Percentiles rank a stretch among this genome's conserved stretches.
Conservation (phyloP, 306 rosid genomes). For the Luffa acutangula region DNA sequence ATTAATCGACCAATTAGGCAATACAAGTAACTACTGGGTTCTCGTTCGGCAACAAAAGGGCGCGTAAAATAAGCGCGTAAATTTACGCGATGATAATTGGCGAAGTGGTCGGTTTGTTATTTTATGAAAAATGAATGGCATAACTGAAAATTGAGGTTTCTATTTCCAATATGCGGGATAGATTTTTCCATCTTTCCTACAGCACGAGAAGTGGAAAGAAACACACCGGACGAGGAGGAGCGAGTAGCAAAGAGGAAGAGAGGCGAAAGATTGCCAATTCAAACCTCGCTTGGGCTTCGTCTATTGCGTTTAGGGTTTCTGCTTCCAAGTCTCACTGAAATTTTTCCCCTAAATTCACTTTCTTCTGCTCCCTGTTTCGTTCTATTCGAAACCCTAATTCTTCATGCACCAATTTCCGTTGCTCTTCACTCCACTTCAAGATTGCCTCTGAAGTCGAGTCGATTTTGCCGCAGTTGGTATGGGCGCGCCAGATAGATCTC, state of each 20-base stretch:
- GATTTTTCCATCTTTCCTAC: constrained; percentile 26
- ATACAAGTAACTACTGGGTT: too few species aligned
- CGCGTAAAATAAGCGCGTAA: background rate
- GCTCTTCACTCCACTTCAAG: constrained; percentile 7
- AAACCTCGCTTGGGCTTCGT: constrained; percentile 25
- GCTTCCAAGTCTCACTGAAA: constrained; percentile 26
- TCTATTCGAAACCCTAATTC: constrained; percentile 57
- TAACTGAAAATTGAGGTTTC: background rate
- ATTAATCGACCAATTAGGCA: too few species aligned
- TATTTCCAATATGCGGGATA: background rate
- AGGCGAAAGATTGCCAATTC: constrained; percentile 20
- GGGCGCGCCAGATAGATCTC: constrained; percentile 92
- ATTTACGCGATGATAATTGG: constrained; percentile 1
- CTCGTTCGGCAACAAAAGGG: too few species aligned
- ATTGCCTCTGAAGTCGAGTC: constrained; percentile 13
- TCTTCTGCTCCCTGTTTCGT: constrained; percentile 24
- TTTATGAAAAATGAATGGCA: constrained; percentile 2
- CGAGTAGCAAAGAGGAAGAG: constrained; percentile 9
- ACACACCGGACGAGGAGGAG: constrained; percentile 8
- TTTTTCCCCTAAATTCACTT: constrained; percentile 26
- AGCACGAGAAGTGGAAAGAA: constrained; percentile 21
- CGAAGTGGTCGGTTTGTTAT: background rate
- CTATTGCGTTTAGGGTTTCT: constrained; percentile 86
- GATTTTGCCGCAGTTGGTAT: constrained; percentile 27
- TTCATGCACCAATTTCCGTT: constrained; percentile 9